Evolutionary conservation across 768 basidiomycete genomes (phyloP).

Genomic region (Atractiella rhizophila): DNA sequence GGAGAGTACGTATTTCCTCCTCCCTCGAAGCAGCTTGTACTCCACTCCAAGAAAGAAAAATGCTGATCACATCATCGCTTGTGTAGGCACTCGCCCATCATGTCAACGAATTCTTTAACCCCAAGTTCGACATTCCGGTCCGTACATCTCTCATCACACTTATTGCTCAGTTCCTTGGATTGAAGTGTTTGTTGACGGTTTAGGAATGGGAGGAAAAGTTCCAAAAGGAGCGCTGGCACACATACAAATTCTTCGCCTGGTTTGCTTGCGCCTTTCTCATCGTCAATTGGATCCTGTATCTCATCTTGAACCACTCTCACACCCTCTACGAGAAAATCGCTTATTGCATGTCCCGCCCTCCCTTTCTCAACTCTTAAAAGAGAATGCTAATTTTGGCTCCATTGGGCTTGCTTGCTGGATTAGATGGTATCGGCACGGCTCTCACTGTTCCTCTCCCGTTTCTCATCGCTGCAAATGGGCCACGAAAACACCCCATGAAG

Average conservation of each 20-base stretch:
- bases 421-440: constrained; percentile 27
- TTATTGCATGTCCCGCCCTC: constrained; percentile 25
- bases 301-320: constrained; percentile 28
- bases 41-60: background rate
- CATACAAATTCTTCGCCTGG: constrained; percentile 33
- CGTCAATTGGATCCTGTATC: constrained; percentile 41
- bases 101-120: background rate
- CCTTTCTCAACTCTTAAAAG: constrained; percentile 21
- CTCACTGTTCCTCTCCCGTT: constrained; percentile 37
- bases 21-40: too few species aligned
- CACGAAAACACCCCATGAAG: constrained; percentile 31
- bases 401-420: constrained; percentile 18
- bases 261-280: constrained; percentile 42
- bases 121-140: background rate
- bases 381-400: background rate
- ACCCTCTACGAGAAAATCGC: constrained; percentile 35
- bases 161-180: too few species aligned
- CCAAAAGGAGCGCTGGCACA: constrained; percentile 45
- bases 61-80: background rate
- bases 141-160: background rate
- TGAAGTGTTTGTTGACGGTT: constrained; percentile 20
- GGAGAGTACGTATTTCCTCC: too few species aligned
- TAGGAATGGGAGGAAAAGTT: constrained; percentile 31
- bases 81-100: background rate
- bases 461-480: constrained; percentile 48